phyloP scores from a whole-genome alignment of 768 basidiomycete species.

The Tephrocybe rancida region DNA sequence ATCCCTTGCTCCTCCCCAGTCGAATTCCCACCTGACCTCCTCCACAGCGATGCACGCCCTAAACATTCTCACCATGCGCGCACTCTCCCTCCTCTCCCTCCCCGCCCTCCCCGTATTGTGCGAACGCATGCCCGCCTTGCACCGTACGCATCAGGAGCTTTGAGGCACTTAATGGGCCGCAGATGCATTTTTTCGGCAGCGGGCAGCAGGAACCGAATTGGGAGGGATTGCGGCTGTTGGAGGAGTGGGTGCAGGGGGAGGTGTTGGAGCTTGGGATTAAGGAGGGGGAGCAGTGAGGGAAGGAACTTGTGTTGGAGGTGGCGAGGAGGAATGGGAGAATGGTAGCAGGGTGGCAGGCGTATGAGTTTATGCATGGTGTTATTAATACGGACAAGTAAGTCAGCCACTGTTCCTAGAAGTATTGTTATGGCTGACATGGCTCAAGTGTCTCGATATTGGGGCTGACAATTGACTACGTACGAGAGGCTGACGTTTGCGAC shows the following conservation, averaged over 20 bases:
- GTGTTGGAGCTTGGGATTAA: conserved; percentile 56
- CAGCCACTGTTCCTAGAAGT: background rate
- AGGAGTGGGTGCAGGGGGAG: conserved; percentile 69
- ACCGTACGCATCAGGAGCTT: conserved; percentile 93
- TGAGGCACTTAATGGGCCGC: conserved; percentile 79
- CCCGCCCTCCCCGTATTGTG: conserved; percentile 75
- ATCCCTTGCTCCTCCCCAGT: background rate
- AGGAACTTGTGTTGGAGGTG: conserved; percentile 72
- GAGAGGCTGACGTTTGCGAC: too few species aligned
- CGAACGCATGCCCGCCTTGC: conserved; percentile 75
- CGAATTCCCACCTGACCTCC: background rate
- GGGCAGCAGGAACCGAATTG: conserved; percentile 76
- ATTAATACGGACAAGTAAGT: conserved; percentile 94
- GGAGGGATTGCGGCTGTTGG: conserved; percentile 74
- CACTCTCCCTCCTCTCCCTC: conserved; percentile 77
- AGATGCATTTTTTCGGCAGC: conserved; percentile 70
- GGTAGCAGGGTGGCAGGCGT: conserved; percentile 96
- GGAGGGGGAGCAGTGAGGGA: conserved; percentile 66
- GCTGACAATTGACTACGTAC: conserved; percentile 78
- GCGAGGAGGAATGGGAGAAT: conserved; percentile 86
- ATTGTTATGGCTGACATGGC: conserved; percentile 5
- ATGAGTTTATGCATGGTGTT: conserved; percentile 95
- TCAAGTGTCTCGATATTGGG: conserved; percentile 74
- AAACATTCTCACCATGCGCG: conserved; percentile 84
- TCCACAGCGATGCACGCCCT: conserved; percentile 67